Evolutionary conservation across 257 asterid genomes (phyloP).

Genomic region (Solanum paucissectum): DNA sequence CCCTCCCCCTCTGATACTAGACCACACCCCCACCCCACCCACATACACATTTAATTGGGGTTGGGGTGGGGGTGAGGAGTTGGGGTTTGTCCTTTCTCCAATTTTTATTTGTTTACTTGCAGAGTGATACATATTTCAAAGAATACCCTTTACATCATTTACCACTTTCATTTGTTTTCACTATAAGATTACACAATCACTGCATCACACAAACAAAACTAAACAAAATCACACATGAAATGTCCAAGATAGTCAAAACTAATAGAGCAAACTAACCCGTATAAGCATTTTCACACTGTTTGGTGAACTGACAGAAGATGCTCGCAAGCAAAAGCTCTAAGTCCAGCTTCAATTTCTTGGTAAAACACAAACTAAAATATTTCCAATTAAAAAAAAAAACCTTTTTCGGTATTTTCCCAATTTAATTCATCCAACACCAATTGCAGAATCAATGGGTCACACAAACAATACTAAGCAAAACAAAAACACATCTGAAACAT

Average conservation of each 20-base stretch:
- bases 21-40: not conserved
- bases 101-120: not conserved
- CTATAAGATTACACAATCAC: not conserved
- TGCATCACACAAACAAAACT: not conserved
- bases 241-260: not conserved
- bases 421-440: not conserved
- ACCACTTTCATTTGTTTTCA: not conserved
- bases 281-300: not conserved
- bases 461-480: not conserved
- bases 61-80: not conserved
- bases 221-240: not conserved
- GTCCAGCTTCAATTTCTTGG: not conserved
- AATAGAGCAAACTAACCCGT: not conserved
- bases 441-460: not conserved
- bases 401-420: not conserved
- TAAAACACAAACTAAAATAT: not conserved
- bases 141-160: not conserved
- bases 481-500: not conserved
- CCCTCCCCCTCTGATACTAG: not conserved
- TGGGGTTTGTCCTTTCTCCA: not conserved
- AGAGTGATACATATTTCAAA: not conserved
- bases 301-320: not conserved
- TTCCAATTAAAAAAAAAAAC: not conserved
- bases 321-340: not conserved
- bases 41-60: not conserved